Evolutionary conservation across 495 filamentous ascomycete species (phyloP).

Genomic region (Penicillium ochrochloron): DNA sequence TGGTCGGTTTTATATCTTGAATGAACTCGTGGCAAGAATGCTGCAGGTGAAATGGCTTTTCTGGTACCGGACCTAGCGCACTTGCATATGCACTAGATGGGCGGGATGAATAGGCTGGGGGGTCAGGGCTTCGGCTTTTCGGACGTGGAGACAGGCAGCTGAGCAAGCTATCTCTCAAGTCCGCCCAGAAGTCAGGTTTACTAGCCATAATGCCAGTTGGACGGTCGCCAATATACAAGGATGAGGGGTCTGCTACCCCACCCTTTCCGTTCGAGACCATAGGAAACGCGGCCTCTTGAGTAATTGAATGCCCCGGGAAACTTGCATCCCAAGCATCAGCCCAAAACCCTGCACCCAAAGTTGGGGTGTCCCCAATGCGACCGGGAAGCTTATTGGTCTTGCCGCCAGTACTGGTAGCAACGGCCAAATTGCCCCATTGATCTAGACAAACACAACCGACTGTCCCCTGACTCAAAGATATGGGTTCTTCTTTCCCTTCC

Average conservation of each 20-base stretch:
- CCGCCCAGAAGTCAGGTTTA: not conserved
- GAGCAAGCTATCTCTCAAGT: constrained; percentile 33
- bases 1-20: not conserved
- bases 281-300: not conserved
- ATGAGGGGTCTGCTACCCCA: not conserved
- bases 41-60: not conserved
- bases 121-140: not conserved
- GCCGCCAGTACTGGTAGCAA: constrained; percentile 86
- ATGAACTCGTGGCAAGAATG: constrained; percentile 7
- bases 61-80: not conserved
- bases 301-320: not conserved
- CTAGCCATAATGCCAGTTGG: not conserved
- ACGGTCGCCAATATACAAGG: not conserved
- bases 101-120: constrained; percentile 16
- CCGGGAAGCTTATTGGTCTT: constrained; percentile 88
- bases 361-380: constrained; percentile 86
- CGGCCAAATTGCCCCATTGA: constrained; percentile 69
- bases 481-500: constrained; percentile 44
- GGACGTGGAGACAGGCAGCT: constrained; percentile 56
- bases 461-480: constrained; percentile 69
- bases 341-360: constrained; percentile 87
- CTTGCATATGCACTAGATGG: not conserved
- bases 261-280: not conserved
- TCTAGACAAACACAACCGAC: constrained; percentile 84
- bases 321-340: constrained; percentile 76